Evolutionary conservation across 352 stramenopile genomes (phyloP), one percentile per base, ranked within the genome.

Genomic region (Phytophthora europaea): DNA sequence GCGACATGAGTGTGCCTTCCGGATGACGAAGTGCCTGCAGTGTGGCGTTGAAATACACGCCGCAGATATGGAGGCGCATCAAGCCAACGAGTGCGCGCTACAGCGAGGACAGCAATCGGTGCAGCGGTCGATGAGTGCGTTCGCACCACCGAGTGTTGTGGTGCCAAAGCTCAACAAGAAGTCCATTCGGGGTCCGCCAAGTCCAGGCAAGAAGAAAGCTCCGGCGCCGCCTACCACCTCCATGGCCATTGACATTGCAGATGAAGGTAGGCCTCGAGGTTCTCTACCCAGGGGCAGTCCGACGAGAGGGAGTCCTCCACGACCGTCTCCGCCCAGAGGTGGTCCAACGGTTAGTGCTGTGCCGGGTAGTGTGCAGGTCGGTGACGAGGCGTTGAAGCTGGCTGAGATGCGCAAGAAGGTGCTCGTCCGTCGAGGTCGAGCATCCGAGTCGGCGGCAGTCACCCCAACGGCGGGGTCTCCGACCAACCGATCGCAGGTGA

Each of bases 341-440:
- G 31, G 45, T 23, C 26, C 38, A 8, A 36, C 31, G 20, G 28
- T 34, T 7, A 70, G 26, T 47, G 45, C 20, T n/a, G 43, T 51
- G 48, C 62, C 50, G 38, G 33, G 40, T 23, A 77, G 45, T 57
- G 34, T 56, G 28, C 74, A 53, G 38, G n/a, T 64, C 0, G 58
- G 50, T n/a, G 63, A 65, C 2, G 79, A 87, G 50, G 72, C 78
- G 52, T 58, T 72, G 20, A 87, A 82, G 45, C 59, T 89, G 20
- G 82, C 82, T 16, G 60, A 50, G 36, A 83, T 91, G 73, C 82
- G 80, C n/a, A 75, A 82, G 33, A 81, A 79, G 57, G 78, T 89
- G 31, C 67, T 84, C 8, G 74, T 73, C 28, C 70, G 82, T 54
- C 72, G 67, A 48, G 20, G 65, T 26, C 36, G 34, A 16, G 43